Base-by-base conservation (phyloP, 2,329 filamentous ascomycete genomes). In the Fusarium aywerte region DNA sequence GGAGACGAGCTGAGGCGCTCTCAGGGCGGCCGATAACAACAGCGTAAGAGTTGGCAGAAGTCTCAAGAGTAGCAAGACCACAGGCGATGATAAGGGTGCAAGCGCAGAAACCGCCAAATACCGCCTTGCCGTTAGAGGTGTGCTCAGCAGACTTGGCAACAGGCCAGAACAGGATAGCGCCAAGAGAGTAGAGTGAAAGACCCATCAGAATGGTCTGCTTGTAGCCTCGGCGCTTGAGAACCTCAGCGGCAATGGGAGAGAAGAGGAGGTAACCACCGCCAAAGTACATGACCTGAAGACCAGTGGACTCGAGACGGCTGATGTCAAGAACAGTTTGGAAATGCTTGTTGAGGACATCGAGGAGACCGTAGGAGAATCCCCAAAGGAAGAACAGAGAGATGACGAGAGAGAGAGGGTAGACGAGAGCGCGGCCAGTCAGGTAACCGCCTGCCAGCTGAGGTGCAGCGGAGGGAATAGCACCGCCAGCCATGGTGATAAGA, bases 91-190 rank as follows among this genome's bases (percentile, higher is more conserved):
- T 85, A 75, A 93, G 91, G 57, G 91, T 87, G 68, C 82, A 85
- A 23, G 85, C 86, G 70, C 90, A 92, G 80, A 93, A 93, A n/a
- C 91, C 91, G 27, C 84, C 87, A 71, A 93, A 94, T 5, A 73
- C 70, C n/a, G 70, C 70, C 33, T 71, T 73, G 51, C 40, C 31
- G 40, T 54, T 71, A 31, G 43, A 47, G 42, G n/a, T n/a, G n/a
- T n/a, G n/a, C n/a, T 69, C 66, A 29, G 70, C 70, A 27, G 87
- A 90, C 49, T 84, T 82, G 35, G 85, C 84, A 58, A 85, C 83
- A 63, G 89, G 84, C 68, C 83, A 85, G 5, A 84, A 82, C 56
- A 84, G 85, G 27, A 87, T 76, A 16, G 83, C 85, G 15, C 86
- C 86, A 21, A 87, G 67, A 5, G 87, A 88, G 77, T 92, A 92